Conservation (phyloP, 2,329 filamentous ascomycete genomes). For the Fusarium sp. region DNA sequence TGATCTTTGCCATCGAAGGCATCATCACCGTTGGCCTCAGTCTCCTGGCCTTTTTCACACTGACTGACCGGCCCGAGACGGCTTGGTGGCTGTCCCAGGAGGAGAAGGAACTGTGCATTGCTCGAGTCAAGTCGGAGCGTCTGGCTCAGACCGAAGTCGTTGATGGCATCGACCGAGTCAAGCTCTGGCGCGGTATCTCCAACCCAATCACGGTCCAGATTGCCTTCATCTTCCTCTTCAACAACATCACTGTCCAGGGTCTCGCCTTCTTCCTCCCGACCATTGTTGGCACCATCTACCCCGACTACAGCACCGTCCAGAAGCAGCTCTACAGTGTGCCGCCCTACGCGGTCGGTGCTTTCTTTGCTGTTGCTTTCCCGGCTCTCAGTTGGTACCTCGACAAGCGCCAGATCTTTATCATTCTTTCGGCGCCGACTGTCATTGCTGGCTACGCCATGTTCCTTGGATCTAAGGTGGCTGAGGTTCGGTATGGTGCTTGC, state of each 20-base stretch:
- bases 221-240: conserved; percentile 68
- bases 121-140: conserved; percentile 69
- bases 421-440: conserved; percentile 64
- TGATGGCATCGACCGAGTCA: conserved; percentile 68
- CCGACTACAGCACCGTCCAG: conserved; percentile 62
- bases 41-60: conserved; percentile 68
- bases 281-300: conserved; percentile 73
- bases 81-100: conserved; percentile 71
- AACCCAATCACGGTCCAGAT: conserved; percentile 67
- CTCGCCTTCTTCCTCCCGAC: conserved; percentile 74
- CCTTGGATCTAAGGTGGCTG: conserved; percentile 57
- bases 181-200: conserved; percentile 68
- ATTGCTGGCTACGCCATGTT: conserved; percentile 75
- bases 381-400: conserved; percentile 68
- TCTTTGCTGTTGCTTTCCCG: conserved; percentile 68
- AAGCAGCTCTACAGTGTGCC: conserved; percentile 74
- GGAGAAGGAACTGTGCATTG: conserved; percentile 72
- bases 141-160: conserved; percentile 69
- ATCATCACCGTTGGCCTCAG: conserved; percentile 66
- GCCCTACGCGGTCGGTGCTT: conserved; percentile 70
- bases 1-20: conserved; percentile 78
- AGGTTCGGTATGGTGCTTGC: conserved; percentile 69
- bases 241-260: conserved; percentile 75
- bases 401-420: conserved; percentile 65
- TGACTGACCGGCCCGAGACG: conserved; percentile 74